Percentiles rank a stretch among this genome's conserved stretches.
Conservation (phyloP, 2,329 filamentous ascomycete genomes). For the Diaporthe sp. region DNA sequence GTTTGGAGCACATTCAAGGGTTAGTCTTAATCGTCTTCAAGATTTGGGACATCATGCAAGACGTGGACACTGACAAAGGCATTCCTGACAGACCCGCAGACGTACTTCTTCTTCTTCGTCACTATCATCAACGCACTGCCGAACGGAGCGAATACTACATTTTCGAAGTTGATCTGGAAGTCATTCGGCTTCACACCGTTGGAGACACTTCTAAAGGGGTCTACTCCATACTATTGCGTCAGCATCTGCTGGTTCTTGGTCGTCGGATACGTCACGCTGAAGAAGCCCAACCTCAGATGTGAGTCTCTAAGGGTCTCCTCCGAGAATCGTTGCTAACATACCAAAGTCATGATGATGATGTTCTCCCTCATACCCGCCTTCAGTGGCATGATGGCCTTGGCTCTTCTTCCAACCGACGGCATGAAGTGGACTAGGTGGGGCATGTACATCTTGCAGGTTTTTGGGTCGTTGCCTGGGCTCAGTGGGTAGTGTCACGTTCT, state of each 20-base stretch:
- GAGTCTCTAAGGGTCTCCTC: conserved; percentile 34
- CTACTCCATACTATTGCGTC: conserved; percentile 46
- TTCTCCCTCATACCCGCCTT: conserved; percentile 48
- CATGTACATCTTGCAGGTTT: conserved; percentile 48
- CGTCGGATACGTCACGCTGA: conserved; percentile 44
- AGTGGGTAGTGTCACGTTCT: neutral
- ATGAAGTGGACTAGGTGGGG: conserved; percentile 49
- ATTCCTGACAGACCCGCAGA: conserved; percentile 45
- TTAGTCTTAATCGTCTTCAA: neutral
- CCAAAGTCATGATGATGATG: conserved; percentile 46
- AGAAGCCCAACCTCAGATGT: conserved; percentile 47
- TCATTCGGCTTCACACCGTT: conserved; percentile 50
- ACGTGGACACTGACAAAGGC: neutral
- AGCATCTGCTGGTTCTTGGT: conserved; percentile 47
- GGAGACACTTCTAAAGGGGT: conserved; percentile 49
- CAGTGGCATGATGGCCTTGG: conserved; percentile 48
- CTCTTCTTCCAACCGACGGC: conserved; percentile 45
- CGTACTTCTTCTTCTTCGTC: conserved; percentile 52
- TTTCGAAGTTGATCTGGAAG: conserved; percentile 48
- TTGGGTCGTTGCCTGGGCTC: conserved; percentile 45
- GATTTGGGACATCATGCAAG: neutral
- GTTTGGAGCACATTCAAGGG: conserved; percentile 46
- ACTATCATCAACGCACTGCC: conserved; percentile 50
- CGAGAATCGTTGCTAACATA: neutral
- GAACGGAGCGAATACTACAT: conserved; percentile 50